Base-by-base conservation (phyloP, 2,329 filamentous ascomycete species). In the Scedosporium aurantiacum region DNA sequence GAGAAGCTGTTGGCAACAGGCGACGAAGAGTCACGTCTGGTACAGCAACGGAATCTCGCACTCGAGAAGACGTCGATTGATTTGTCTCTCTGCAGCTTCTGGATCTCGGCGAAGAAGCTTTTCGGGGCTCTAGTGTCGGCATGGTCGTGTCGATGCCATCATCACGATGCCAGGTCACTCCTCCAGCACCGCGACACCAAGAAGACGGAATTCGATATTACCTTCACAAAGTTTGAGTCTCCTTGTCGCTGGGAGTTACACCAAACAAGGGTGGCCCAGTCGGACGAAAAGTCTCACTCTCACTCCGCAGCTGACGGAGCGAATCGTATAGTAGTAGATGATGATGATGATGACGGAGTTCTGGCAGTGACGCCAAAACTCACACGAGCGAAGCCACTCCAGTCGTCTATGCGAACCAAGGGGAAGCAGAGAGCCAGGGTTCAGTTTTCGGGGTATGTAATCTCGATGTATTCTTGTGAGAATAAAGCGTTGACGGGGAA, bases 101-200 rank as follows among this genome's bases (percentile, higher is more conserved):
- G 68, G 68, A 57, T 60, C 6, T 61, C 66, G 1, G 68, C 69
- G 1, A 62, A 63, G 8, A 62, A 23, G 8, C 40, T 71, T 7
- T 70, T 67, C 45, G 64, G 65, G 14, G 66, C 65, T 0, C 63
- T 70, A 2, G 23, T 64, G 7, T 55, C 61, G 27, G 62, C 65
- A 3, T 71, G 68, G 68, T 63, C 62, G 3, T 70, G 68, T 41
- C 41, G 41, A 6, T 70, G 68, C 28, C 47, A 63, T 4, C 61
- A 68, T 3, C 68, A 70, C 52, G 57, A 21, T 1, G 64, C 66
- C 8, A 65, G 64, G 4, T 56, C 70, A 3, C 62, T 70, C 1
- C 65, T 71, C 4, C 64, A 68, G 16, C 67, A 71, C 45, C 65
- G 61, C 18, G 65, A 58, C 10, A 64, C 41, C 47, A 65, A 61